These are phyloP conservation scores for Zygoascus bituminiphila DNA, from an alignment of 805 yeast species.

Conservation along the genomic window DNA sequence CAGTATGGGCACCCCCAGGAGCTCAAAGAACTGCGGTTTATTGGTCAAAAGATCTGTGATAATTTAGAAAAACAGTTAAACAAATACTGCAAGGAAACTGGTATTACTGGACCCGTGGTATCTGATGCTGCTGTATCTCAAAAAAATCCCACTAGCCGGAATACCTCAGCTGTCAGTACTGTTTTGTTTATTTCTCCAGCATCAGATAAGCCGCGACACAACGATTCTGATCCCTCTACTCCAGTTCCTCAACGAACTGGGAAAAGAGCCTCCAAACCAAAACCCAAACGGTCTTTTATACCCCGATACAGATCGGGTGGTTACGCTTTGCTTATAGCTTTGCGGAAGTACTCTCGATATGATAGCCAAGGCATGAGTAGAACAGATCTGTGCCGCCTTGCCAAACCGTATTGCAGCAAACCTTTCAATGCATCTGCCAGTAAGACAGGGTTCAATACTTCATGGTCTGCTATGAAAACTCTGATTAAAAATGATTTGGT, in stretches of 20 bases:
- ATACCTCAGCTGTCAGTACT: not conserved
- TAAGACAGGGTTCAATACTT: constrained; percentile 15
- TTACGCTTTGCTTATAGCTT: constrained; percentile 65
- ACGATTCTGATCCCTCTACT: constrained; percentile 5
- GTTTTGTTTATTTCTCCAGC: constrained; percentile 7
- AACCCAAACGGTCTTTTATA: constrained; percentile 40
- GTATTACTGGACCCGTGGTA: constrained; percentile 37
- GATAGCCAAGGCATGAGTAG: constrained; percentile 51
- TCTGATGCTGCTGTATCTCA: constrained; percentile 8
- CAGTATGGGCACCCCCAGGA: constrained; percentile 49
- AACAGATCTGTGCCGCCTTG: constrained; percentile 47
- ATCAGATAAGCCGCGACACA: not conserved
- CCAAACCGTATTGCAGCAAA: constrained; percentile 34
- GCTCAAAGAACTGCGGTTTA: constrained; percentile 48
- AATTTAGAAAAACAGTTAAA: constrained; percentile 40
- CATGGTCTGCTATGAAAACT: constrained; percentile 40
- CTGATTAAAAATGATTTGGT: constrained; percentile 56
- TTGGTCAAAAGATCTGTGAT: constrained; percentile 64
- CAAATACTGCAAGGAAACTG: constrained; percentile 50
- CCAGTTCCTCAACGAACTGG: constrained; percentile 2
- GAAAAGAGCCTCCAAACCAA: constrained; percentile 10
- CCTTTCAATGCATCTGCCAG: constrained; percentile 23
- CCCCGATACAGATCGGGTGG: constrained; percentile 78
- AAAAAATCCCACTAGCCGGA: not conserved
- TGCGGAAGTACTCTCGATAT: constrained; percentile 32